Percentiles rank a stretch among this genome's conserved stretches.
phyloP scores from a whole-genome alignment of 768 basidiomycete genomes.

The Pleurotus cornucopiae region DNA sequence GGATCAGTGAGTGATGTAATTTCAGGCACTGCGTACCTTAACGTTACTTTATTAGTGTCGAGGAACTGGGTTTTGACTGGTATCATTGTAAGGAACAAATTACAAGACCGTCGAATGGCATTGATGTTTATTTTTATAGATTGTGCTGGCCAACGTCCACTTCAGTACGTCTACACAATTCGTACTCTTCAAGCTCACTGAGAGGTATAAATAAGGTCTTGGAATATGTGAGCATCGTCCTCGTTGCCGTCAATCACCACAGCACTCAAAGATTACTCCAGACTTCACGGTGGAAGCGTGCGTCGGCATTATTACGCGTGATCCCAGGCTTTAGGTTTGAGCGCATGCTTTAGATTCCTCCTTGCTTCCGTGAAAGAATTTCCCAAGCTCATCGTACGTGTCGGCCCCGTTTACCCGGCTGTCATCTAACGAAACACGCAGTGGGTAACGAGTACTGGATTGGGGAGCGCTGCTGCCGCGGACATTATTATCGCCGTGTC shows the following conservation, averaged over 20 bases:
- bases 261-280: constrained; percentile 15
- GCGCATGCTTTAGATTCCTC: constrained; percentile 23
- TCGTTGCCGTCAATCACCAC: background rate
- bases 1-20: constrained; percentile 33
- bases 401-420: background rate
- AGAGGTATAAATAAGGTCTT: constrained; percentile 22
- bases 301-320: constrained; percentile 8
- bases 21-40: background rate
- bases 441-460: constrained; percentile 49
- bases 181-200: constrained; percentile 1
- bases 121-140: constrained; percentile 17
- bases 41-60: constrained; percentile 32
- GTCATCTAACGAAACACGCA: constrained; percentile 45
- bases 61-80: constrained; percentile 34
- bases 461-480: constrained; percentile 43
- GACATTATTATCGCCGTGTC: constrained; percentile 45
- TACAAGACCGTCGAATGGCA: too few species aligned
- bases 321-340: constrained; percentile 7
- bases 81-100: constrained; percentile 32
- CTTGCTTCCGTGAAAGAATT: constrained; percentile 28
- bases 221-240: constrained; percentile 31
- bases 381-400: constrained; percentile 30
- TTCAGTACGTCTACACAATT: constrained; percentile 31
- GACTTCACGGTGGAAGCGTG: constrained; percentile 46
- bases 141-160: constrained; percentile 35